Conservation (phyloP, 202 grass and related monocot genomes). For the Brachypodium distachyon region DNA sequence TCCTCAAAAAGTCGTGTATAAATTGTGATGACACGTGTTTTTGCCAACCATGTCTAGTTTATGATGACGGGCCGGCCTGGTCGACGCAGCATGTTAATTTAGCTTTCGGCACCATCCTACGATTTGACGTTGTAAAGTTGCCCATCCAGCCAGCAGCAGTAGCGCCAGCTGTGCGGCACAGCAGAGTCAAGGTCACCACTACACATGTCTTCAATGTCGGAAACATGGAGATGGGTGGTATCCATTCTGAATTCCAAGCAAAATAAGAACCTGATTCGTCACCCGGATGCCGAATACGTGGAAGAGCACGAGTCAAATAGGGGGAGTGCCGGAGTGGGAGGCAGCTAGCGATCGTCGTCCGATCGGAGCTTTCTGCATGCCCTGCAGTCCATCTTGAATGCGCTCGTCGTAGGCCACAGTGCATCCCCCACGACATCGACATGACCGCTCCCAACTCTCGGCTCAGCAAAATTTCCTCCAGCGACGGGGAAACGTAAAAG, state of each 20-base stretch:
- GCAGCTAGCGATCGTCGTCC: background rate
- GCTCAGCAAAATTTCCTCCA: background rate
- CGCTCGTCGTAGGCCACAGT: slow-evolving; percentile 19
- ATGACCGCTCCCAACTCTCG: background rate
- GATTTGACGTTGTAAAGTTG: no score
- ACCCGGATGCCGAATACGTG: background rate
- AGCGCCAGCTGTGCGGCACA: background rate
- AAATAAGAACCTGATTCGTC: background rate
- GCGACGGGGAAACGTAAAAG: background rate
- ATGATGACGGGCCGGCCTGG: no score
- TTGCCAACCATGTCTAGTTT: background rate
- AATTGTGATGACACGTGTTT: background rate
- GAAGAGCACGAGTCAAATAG: background rate
- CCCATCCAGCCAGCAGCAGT: background rate
- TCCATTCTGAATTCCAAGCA: background rate
- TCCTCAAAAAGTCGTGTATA: no score
- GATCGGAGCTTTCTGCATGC: background rate
- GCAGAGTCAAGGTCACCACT: background rate
- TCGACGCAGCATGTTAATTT: no score
- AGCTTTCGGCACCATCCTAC: background rate
- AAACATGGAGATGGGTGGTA: background rate
- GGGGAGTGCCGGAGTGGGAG: background rate
- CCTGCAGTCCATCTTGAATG: slow-evolving; percentile 12
- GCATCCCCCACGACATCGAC: no score
- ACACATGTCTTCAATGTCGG: background rate